Percentiles rank a stretch among this genome's conserved stretches.
These are phyloP conservation scores for Rhodotorula sp. DNA, from an alignment of 1,284 basidiomycete genomes.

Conservation along the genomic window DNA sequence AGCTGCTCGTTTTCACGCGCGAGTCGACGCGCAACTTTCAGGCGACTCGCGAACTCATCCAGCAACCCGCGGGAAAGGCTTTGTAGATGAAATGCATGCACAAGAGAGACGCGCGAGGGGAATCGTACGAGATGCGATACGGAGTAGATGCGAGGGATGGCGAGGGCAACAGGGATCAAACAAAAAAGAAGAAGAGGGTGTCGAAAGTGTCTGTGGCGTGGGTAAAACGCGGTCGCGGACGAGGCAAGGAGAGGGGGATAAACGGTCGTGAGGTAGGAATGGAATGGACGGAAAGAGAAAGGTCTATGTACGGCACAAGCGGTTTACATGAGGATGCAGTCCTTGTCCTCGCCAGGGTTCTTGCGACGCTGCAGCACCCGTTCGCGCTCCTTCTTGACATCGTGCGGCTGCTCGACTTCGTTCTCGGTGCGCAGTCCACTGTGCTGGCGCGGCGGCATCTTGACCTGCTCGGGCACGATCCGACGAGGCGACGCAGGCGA, in stretches of 20 bases:
- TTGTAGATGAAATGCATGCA: background rate
- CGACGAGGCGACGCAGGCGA: background rate
- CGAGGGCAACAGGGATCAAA: background rate
- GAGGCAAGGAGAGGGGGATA: background rate
- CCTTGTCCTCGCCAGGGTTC: slow-evolving; percentile 41
- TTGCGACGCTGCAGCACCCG: slow-evolving; percentile 42
- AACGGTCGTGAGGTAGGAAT: background rate
- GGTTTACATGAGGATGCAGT: slow-evolving; percentile 33
- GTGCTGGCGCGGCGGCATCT: slow-evolving; percentile 28
- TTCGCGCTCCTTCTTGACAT: slow-evolving; percentile 31
- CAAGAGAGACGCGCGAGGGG: background rate
- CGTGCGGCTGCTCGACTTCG: slow-evolving; percentile 16
- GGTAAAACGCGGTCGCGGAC: background rate
- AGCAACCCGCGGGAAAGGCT: background rate
- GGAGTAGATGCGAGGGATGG: background rate
- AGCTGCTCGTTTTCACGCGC: too few relatives aligned
- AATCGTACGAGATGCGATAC: background rate
- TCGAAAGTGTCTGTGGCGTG: background rate
- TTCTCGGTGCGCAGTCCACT: slow-evolving; percentile 24
- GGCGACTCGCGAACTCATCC: background rate
- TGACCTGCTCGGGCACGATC: slow-evolving; percentile 3
- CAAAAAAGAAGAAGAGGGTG: too few relatives aligned
- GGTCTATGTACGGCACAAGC: background rate
- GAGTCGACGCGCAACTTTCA: too few relatives aligned
- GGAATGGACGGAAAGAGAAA: background rate